These are phyloP conservation scores for Volvariella surrecta DNA, from an alignment of 1,284 basidiomycete genomes.

Conservation along the genomic window DNA sequence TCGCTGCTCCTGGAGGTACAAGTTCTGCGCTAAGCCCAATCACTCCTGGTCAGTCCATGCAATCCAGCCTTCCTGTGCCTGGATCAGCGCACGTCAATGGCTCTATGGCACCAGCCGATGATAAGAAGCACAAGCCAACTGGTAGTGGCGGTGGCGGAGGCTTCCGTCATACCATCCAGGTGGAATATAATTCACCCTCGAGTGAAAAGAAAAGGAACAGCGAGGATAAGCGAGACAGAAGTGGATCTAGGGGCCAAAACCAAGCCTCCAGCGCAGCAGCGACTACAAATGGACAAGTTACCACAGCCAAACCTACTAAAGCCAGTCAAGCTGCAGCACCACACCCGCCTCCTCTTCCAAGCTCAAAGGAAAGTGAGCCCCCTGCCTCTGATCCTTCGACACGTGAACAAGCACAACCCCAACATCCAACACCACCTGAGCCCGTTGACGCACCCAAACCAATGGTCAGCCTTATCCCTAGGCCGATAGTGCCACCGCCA, in stretches of 20 bases:
- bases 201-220: constrained; percentile 23
- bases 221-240: constrained; percentile 20
- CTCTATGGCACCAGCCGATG: constrained; percentile 11
- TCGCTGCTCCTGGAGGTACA: constrained; percentile 25
- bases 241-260: constrained; percentile 10
- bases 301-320: neutral
- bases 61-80: constrained; percentile 7
- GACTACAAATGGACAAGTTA: neutral
- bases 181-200: constrained; percentile 65
- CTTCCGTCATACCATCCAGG: constrained; percentile 78
- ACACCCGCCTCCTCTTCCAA: no score
- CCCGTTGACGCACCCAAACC: no score
- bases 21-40: constrained; percentile 7
- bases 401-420: no score
- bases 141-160: constrained; percentile 18
- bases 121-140: constrained; percentile 15
- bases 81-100: constrained; percentile 6
- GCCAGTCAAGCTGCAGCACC: neutral
- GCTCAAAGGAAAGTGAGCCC: no score
- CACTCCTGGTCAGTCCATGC: constrained; percentile 10
- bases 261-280: neutral
- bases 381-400: no score
- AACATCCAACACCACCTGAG: no score
- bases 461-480: neutral
- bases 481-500: neutral